Conservation (phyloP, 1,284 basidiomycete genomes). For the Austroboletus novae-zelandiae region DNA sequence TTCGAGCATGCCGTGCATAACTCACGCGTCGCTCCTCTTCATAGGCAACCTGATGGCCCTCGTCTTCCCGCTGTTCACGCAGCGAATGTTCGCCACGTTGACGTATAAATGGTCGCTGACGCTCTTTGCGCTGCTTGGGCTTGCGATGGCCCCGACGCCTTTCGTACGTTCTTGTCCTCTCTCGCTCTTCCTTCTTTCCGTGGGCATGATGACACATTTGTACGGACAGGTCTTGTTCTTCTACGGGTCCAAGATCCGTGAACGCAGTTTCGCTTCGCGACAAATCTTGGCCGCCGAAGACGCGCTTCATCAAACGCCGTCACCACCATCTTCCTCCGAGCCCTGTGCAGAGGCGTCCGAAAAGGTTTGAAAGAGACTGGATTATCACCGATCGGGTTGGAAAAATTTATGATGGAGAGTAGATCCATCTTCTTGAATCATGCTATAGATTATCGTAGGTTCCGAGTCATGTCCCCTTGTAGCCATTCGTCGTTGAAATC, state of each 20-base stretch:
- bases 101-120: conserved; percentile 71
- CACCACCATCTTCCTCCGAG: not conserved
- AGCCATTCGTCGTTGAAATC: too few species aligned
- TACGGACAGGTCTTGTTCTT: conserved; percentile 4
- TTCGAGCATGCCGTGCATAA: too few species aligned
- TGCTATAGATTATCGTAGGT: too few species aligned
- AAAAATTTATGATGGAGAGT: too few species aligned
- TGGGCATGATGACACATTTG: not conserved
- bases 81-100: conserved; percentile 56
- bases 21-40: not conserved
- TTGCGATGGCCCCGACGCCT: conserved; percentile 62
- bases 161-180: conserved; percentile 40
- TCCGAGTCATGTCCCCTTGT: too few species aligned
- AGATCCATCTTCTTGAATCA: too few species aligned
- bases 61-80: conserved; percentile 63
- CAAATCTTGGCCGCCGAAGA: not conserved
- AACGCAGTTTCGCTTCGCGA: not conserved
- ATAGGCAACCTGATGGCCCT: conserved; percentile 56
- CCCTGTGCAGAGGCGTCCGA: not conserved
- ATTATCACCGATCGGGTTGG: too few species aligned
- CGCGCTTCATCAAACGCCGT: too few species aligned
- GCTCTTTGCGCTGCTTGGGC: conserved; percentile 58
- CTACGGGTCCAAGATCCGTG: not conserved
- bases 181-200: not conserved
- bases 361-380: conserved; percentile 13